Base-by-base conservation (phyloP, 306 rosid species). In the Chamaecrista fasciculata region DNA sequence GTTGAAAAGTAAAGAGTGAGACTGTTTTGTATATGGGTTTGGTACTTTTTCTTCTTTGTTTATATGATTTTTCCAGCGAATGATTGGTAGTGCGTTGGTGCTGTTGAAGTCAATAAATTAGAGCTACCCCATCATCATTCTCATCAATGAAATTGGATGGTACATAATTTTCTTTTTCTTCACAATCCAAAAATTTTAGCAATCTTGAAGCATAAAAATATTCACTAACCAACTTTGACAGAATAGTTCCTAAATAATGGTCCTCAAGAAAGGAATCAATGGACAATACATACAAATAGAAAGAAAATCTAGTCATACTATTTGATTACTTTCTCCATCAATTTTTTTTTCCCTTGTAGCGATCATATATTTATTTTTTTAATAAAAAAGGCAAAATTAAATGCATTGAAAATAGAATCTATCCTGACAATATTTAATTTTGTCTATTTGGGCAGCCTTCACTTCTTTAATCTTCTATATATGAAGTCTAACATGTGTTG, bases 21-120 rank as follows among this genome's bases (percentile, higher is more conserved):
- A 29, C 18, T 56, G 63, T 65, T 47, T 65, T 47, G 62, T 46
- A 44, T 46, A 12, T 29, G 81, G 65, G 49, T 14, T 28, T 50
- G 62, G 48, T 47, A 50, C 26, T 20, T 57, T 34, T 71, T 62
- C 11, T 62, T 2, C 62, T 67, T 55, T 28, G 57, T 5, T 28
- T 52, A 18, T 33, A n/a, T 55, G 12, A 64, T 19, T 70, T 69
- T 77, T 43, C 11, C 56, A 29, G 8, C 16, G 57, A 77, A 73
- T 77, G 77, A 81, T 81, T 81, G 85, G 79, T 26, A 44, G 50
- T 46, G 67, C 18, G 47, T 43, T 72, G 78, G 65, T 57, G 74
- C 71, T 69, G 77, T 77, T 81, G 79, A 79, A 73, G 82, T 77
- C 82, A 81, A 81, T 73, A 64, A 77, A 43, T 64, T 56, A 50